Percentiles rank a stretch among this genome's conserved stretches.
phyloP scores from a whole-genome alignment of 768 basidiomycete genomes.

The Trametes maxima region DNA sequence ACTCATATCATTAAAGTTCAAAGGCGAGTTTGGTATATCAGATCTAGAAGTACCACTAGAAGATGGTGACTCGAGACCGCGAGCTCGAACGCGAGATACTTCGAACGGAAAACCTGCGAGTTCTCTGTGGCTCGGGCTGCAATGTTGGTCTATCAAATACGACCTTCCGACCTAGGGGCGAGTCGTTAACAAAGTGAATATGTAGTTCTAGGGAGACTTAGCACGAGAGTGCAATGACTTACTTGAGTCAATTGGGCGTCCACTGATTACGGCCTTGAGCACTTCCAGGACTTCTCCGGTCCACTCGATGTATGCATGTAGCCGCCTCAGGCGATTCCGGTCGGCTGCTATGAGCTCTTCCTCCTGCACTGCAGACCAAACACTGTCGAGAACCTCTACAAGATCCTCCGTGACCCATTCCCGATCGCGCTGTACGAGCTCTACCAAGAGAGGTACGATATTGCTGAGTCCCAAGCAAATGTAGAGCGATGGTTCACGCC shows the following conservation, averaged over 20 bases:
- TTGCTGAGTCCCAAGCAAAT: slow-evolving; percentile 18
- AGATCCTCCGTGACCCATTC: slow-evolving; percentile 11
- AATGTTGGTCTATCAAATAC: neutral
- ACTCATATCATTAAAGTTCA: too few species aligned
- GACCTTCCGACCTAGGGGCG: neutral
- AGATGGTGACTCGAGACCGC: too few species aligned
- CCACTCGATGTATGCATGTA: slow-evolving; percentile 19
- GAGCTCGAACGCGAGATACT: neutral
- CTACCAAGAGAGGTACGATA: slow-evolving; percentile 14
- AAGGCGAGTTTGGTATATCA: too few species aligned
- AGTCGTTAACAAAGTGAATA: neutral
- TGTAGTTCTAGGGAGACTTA: too few species aligned
- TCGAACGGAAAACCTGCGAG: neutral
- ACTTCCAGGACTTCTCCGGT: slow-evolving; percentile 14
- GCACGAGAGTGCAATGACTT: neutral
- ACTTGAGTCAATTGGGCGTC: slow-evolving; percentile 1
- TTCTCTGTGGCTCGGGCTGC: neutral
- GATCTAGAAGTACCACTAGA: too few species aligned
- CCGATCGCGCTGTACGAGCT: slow-evolving; percentile 8
- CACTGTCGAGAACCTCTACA: slow-evolving; percentile 10
- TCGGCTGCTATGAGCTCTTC: neutral
- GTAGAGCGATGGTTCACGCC: slow-evolving; percentile 15
- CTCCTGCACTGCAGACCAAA: slow-evolving; percentile 9
- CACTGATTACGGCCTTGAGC: slow-evolving; percentile 8
- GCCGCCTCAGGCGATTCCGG: neutral